Evolutionary conservation across 2,329 filamentous ascomycete species (phyloP).

Genomic region (Zasmidium cellare): DNA sequence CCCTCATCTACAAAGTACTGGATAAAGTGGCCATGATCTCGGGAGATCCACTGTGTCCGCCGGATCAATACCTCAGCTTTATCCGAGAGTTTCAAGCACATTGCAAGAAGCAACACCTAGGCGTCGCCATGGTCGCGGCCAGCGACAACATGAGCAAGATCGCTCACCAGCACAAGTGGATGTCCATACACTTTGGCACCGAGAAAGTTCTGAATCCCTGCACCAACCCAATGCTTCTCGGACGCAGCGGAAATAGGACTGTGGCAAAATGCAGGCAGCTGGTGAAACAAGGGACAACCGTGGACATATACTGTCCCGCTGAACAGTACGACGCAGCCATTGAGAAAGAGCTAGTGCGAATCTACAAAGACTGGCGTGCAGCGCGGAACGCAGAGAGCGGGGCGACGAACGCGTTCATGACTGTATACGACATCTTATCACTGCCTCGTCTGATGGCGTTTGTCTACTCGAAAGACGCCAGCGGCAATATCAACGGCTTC

Average conservation of each 20-base stretch:
- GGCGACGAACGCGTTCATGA: conserved; percentile 2
- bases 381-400: not conserved
- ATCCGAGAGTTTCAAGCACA: conserved; percentile 2
- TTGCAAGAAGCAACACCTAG: conserved; percentile 1
- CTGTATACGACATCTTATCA: conserved; percentile 8
- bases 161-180: not conserved
- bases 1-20: conserved; percentile 8
- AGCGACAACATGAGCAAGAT: not conserved
- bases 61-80: not conserved
- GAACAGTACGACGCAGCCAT: conserved; percentile 1
- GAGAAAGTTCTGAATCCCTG: conserved; percentile 6
- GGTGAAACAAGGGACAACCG: not conserved
- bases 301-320: conserved; percentile 4
- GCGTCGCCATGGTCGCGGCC: conserved; percentile 6
- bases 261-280: conserved; percentile 7
- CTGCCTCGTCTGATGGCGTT: conserved; percentile 7
- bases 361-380: conserved; percentile 2
- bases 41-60: conserved; percentile 10
- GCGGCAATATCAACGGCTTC: not conserved
- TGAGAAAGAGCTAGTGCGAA: not conserved
- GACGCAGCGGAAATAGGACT: conserved; percentile 6
- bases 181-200: conserved; percentile 4
- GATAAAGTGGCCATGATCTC: conserved; percentile 7
- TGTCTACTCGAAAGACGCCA: conserved; percentile 1
- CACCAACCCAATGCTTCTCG: conserved; percentile 3